These are phyloP conservation scores for Chlamydomonas asymmetrica DNA, from an alignment of 139 green algal species.

Conservation along the genomic window DNA sequence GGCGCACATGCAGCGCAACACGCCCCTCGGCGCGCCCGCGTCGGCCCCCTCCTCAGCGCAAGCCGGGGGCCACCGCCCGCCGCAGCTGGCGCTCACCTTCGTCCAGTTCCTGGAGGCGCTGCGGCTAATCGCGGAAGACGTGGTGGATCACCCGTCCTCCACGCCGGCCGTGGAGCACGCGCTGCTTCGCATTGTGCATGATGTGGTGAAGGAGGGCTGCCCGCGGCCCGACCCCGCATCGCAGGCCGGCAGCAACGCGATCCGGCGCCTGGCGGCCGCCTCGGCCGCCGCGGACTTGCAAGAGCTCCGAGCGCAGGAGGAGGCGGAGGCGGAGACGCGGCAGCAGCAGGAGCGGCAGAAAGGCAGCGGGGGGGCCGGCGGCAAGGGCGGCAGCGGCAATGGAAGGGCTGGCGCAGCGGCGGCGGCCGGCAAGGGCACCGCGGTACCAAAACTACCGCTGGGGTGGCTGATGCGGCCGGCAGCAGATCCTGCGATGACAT, in stretches of 20 bases:
- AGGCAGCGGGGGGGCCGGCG: too few relatives aligned
- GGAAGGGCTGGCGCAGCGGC: too few relatives aligned
- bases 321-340: too few relatives aligned
- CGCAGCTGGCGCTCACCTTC: conserved; percentile 35
- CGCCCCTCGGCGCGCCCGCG: background rate
- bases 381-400: too few relatives aligned
- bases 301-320: too few relatives aligned
- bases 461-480: too few relatives aligned
- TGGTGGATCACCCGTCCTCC: conserved; percentile 13
- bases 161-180: background rate
- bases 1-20: conserved; percentile 7
- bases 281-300: background rate
- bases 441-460: too few relatives aligned
- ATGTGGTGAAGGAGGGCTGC: conserved; percentile 12
- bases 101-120: conserved; percentile 42
- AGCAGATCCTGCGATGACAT: too few relatives aligned
- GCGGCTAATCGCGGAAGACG: conserved; percentile 38
- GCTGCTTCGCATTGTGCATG: conserved; percentile 8
- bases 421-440: too few relatives aligned
- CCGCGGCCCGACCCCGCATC: conserved; percentile 16
- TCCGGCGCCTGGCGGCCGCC: background rate
- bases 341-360: too few relatives aligned
- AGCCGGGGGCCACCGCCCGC: background rate
- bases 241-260: background rate
- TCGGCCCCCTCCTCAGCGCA: too few relatives aligned